Evolutionary conservation across 1,139 yeast genomes (phyloP).

Genomic region (Geotrichum phurueaensis): DNA sequence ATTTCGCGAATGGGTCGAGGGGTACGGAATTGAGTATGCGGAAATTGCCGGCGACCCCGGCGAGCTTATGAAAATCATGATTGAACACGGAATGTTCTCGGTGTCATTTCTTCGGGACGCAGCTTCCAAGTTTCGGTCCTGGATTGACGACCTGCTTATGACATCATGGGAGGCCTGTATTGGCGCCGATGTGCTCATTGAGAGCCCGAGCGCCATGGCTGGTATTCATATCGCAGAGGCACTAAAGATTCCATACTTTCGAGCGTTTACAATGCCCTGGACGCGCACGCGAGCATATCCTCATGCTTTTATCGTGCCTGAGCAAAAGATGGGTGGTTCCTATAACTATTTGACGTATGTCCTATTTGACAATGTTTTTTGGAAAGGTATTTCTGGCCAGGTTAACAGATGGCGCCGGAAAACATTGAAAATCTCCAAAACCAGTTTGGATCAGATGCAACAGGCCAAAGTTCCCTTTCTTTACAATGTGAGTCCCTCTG

Average conservation of each 20-base stretch:
- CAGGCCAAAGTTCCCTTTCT: conserved; percentile 80
- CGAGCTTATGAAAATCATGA: conserved; percentile 88
- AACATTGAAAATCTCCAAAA: conserved; percentile 56
- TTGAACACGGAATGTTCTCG: conserved; percentile 80
- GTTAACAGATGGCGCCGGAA: conserved; percentile 82
- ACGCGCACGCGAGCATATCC: conserved; percentile 92
- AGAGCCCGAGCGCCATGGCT: conserved; percentile 92
- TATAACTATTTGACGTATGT: conserved; percentile 89
- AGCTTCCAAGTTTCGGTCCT: conserved; percentile 61
- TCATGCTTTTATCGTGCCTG: conserved; percentile 93
- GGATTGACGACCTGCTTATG: conserved; percentile 67
- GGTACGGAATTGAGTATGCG: conserved; percentile 60
- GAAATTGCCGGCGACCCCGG: conserved; percentile 91
- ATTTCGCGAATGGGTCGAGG: conserved; percentile 66
- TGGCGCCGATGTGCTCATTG: conserved; percentile 76
- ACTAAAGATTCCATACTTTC: conserved; percentile 75
- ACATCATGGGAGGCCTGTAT: conserved; percentile 85
- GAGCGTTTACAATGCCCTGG: conserved; percentile 99
- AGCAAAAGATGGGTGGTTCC: conserved; percentile 85
- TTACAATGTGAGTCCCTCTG: conserved; percentile 80
- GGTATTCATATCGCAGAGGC: conserved; percentile 96
- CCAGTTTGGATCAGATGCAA: conserved; percentile 63
- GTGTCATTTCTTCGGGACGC: conserved; percentile 83
- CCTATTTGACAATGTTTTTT: conserved; percentile 82
- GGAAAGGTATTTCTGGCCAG: conserved; percentile 90